These are phyloP conservation scores for Mycena vitilis DNA, from an alignment of 768 basidiomycete genomes.

Conservation along the genomic window DNA sequence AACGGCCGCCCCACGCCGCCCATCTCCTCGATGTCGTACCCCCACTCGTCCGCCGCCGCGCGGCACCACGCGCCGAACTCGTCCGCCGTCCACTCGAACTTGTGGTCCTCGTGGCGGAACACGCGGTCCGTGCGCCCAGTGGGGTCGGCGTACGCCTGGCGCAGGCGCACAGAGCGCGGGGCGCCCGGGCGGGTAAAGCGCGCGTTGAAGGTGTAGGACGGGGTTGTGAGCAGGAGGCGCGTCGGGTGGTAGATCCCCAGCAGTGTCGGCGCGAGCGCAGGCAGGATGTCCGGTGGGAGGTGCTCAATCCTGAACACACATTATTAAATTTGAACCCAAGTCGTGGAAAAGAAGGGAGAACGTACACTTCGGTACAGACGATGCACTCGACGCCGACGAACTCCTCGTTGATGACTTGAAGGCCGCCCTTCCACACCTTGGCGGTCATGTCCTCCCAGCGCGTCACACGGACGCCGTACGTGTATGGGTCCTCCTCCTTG, in stretches of 20 bases:
- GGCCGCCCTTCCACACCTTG: slow-evolving; percentile 80
- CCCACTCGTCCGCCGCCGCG: slow-evolving; percentile 70
- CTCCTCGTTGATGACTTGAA: slow-evolving; percentile 73
- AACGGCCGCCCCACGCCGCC: slow-evolving; percentile 66
- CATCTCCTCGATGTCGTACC: slow-evolving; percentile 71
- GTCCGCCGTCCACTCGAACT: slow-evolving; percentile 87
- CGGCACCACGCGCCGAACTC: slow-evolving; percentile 80
- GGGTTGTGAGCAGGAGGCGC: slow-evolving; percentile 83
- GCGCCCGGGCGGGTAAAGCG: slow-evolving; percentile 72
- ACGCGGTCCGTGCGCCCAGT: slow-evolving; percentile 78
- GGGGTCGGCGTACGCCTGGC: slow-evolving; percentile 75
- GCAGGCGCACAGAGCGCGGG: slow-evolving; percentile 49
- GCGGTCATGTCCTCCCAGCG: slow-evolving; percentile 79
- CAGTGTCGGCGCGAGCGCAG: slow-evolving; percentile 74
- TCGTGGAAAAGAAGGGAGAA: slow-evolving; percentile 26
- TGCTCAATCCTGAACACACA: slow-evolving; percentile 77
- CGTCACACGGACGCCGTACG: slow-evolving; percentile 46
- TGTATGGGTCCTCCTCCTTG: slow-evolving; percentile 38
- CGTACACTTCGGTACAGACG: slow-evolving; percentile 86
- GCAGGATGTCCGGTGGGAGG: slow-evolving; percentile 67
- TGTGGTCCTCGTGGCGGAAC: slow-evolving; percentile 87
- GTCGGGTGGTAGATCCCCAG: slow-evolving; percentile 84
- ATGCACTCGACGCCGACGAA: slow-evolving; percentile 79
- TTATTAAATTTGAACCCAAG: slow-evolving; percentile 19
- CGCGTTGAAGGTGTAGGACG: slow-evolving; percentile 85